Conservation (phyloP, 768 basidiomycete species). For the Suillus ampliporus region DNA sequence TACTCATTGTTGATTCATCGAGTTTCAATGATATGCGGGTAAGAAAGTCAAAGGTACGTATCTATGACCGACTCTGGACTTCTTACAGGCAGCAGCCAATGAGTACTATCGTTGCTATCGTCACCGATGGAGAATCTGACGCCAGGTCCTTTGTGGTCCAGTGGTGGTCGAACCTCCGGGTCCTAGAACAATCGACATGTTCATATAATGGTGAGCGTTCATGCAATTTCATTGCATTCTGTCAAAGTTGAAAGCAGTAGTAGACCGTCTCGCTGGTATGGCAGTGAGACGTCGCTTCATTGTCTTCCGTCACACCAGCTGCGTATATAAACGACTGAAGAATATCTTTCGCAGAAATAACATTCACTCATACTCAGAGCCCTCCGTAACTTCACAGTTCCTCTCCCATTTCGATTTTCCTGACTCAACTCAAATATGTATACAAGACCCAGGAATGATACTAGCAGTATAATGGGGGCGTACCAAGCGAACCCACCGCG, state of each 20-base stretch:
- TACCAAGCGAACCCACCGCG: slow-evolving; percentile 8
- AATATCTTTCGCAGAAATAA: neutral
- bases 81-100: neutral
- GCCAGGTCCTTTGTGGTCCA: neutral
- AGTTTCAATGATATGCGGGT: neutral
- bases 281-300: neutral
- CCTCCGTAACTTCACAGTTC: neutral
- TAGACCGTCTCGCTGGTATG: neutral
- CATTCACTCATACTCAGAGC: neutral
- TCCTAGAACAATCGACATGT: neutral
- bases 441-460: neutral
- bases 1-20: too few relatives aligned
- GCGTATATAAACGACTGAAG: slow-evolving; percentile 4
- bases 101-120: neutral
- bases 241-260: slow-evolving; percentile 1
- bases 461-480: slow-evolving; percentile 7
- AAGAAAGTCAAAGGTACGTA: neutral
- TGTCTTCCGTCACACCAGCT: neutral
- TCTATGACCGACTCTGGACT: neutral
- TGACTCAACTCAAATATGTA: slow-evolving; percentile 5
- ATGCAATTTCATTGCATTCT: slow-evolving; percentile 6
- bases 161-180: neutral
- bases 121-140: neutral
- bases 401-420: neutral
- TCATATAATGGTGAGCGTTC: neutral